These are phyloP conservation scores for Colletotrichum tropicale DNA, from an alignment of 2,329 filamentous ascomycete genomes.

Conservation along the genomic window DNA sequence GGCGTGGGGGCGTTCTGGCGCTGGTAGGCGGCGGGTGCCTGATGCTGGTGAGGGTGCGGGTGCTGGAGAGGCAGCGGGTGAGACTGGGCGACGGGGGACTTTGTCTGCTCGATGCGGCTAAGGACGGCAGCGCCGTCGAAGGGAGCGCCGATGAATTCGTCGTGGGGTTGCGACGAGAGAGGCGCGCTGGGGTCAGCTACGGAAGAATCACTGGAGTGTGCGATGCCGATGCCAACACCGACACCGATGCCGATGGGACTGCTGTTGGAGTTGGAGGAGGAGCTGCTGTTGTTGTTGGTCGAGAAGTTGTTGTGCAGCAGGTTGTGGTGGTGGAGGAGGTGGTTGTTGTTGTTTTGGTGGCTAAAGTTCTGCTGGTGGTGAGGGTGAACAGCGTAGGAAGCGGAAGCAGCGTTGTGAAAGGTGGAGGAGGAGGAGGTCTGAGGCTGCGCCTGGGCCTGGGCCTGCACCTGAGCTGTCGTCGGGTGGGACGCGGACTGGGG, in stretches of 20 bases:
- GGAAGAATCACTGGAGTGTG: slow-evolving; percentile 28
- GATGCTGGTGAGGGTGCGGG: slow-evolving; percentile 15
- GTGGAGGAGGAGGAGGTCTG: slow-evolving; percentile 24
- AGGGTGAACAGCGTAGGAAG: slow-evolving; percentile 78
- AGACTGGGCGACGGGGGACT: slow-evolving; percentile 33
- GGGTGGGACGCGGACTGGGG: slow-evolving; percentile 18
- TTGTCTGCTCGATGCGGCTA: slow-evolving; percentile 62
- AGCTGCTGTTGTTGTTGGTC: slow-evolving; percentile 9
- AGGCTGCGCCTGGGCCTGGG: slow-evolving; percentile 25
- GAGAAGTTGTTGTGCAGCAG: neutral
- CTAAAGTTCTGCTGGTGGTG: slow-evolving; percentile 45
- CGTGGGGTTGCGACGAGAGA: slow-evolving; percentile 39
- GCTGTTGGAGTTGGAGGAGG: slow-evolving; percentile 22
- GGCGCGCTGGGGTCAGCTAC: slow-evolving; percentile 38
- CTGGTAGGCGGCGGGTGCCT: slow-evolving; percentile 29
- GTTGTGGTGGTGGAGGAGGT: neutral
- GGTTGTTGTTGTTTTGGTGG: slow-evolving; percentile 1
- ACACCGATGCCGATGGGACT: slow-evolving; percentile 25
- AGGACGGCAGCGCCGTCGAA: slow-evolving; percentile 69
- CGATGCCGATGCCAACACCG: slow-evolving; percentile 9
- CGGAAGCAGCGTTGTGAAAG: slow-evolving; percentile 45
- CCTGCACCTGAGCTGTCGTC: neutral
- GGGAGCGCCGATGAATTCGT: slow-evolving; percentile 68
- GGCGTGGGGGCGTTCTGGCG: slow-evolving; percentile 33
- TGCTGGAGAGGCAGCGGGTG: slow-evolving; percentile 23